Evolutionary conservation across 2,329 filamentous ascomycete genomes (phyloP), one percentile per base, ranked within the genome.

Genomic region (Talaromyces sp.): DNA sequence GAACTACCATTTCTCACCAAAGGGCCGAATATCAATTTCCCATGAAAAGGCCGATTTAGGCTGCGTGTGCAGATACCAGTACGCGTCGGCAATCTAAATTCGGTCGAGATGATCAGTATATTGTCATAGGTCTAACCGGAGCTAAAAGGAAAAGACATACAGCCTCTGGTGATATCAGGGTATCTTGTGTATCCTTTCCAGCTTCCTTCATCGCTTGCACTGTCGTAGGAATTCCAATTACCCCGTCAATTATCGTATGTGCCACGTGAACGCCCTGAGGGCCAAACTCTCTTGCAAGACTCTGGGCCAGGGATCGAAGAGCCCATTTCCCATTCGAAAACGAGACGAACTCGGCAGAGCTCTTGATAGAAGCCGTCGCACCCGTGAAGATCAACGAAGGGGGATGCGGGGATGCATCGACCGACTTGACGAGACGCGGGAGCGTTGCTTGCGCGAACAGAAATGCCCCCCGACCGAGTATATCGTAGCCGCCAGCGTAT

Each of bases 201-300:
- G 34, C 31, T 47, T 59, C 65, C 10, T 64, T 61, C 30, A 59
- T 62, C 40, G 57, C 61, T 42, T 64, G 81, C 65, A 82, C 69
- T 71, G 77, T 82, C 64, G 80, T 79, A 68, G 78, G 81, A 5
- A 81, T 83, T 64, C 83, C 81, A 67, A 85, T 85, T 4, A 83
- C 81, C 0, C 82, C 83, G 67, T 85, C 83, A 62, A 83, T 81
- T 61, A 85, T 81, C 1, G 81, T 81, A 72, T 85, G 83, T 9
- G 79, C 76, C 4, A 85, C 82, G 69, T 85, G 83, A 5, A 85
- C 77, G 9, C 83, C 83, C 67, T 83, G 73, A 0, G 82, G 82
- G 0, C 80, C 82, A 68, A 85, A 85, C 68, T 85, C 83, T 54
- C 78, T 79, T 3, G 82, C 82, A 42, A 85, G 72, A 53, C 75